Evolutionary conservation across 73 alveolate genomes (phyloP), one percentile per base, ranked within the genome.

Genomic region (Paramecium octaurelia): DNA sequence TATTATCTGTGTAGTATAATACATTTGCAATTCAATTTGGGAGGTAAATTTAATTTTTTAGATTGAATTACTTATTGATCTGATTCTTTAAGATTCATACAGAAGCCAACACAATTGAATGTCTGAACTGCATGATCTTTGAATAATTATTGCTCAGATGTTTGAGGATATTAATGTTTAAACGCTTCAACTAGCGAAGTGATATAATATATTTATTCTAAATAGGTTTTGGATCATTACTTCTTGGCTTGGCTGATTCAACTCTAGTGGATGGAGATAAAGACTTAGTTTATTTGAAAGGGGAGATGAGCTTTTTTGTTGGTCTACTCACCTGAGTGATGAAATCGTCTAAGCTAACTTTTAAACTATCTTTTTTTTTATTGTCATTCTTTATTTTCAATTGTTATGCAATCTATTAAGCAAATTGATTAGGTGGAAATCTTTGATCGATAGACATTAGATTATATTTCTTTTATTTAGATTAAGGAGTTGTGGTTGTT

Each of bases 81-180:
- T 42, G 91, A 35, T 80, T 80, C 70, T 80, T 27, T 12, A 0
- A 80, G 46, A 46, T 80, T 80, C 14, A 80, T 23, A 21, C 91
- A 80, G 12, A 43, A 80, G 4, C 91, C 91, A 80, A 80, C 35
- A 43, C 91, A 80, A 46, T 80, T 80, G n/a, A 11, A 80, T 40
- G 91, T 80, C n/a, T 80, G 24, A 23, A 44, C 31, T 18, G 91
- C 91, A 46, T 80, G 91, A 35, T 80, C 91, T 20, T 18, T 40
- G 27, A 14, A 80, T 23, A 80, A 48, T 80, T 80, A 43, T 24
- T 42, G 11, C 18, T 23, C 54, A 40, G 70, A 42, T 23, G 44
- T 64, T 64, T 64, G 2, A 43, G 70, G 31, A 12, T 3, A 21
- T 23, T 75, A 44, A 27, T 80, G 21, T 44, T 80, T 80, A 35